Evolutionary conservation across 805 yeast species (phyloP).

Genomic region (Myxozyma monticola): DNA sequence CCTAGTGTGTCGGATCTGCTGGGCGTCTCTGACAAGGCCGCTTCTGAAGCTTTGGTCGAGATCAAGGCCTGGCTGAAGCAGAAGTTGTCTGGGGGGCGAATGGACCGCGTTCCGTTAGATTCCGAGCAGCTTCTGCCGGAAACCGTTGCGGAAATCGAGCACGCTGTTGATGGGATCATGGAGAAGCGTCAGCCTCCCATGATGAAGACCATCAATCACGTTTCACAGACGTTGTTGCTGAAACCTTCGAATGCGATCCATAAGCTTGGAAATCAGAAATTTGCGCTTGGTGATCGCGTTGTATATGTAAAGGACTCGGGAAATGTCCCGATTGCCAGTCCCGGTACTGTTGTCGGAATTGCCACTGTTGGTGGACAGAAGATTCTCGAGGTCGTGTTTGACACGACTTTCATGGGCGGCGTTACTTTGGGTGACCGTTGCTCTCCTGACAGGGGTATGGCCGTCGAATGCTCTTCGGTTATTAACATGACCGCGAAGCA

Average conservation of each 20-base stretch:
- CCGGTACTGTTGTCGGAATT: slow-evolving; percentile 78
- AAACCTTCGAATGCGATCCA: slow-evolving; percentile 73
- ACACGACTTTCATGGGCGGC: slow-evolving; percentile 78
- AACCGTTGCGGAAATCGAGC: slow-evolving; percentile 68
- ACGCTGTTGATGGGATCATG: slow-evolving; percentile 46
- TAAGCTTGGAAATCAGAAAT: slow-evolving; percentile 69
- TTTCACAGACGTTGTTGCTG: slow-evolving; percentile 80
- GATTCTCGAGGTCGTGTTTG: slow-evolving; percentile 74
- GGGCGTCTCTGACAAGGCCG: slow-evolving; percentile 34
- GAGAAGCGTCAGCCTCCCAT: slow-evolving; percentile 35
- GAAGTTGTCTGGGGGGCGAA: slow-evolving; percentile 32
- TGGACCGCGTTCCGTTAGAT: slow-evolving; percentile 68
- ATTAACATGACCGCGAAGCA: slow-evolving; percentile 76
- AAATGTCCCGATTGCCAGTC: slow-evolving; percentile 79
- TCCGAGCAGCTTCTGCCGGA: slow-evolving; percentile 73
- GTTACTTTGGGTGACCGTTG: slow-evolving; percentile 76
- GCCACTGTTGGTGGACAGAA: slow-evolving; percentile 13
- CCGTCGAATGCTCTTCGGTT: slow-evolving; percentile 76
- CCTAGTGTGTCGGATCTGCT: slow-evolving; percentile 10
- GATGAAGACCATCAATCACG: slow-evolving; percentile 62
- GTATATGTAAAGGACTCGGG: slow-evolving; percentile 83
- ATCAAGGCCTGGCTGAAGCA: slow-evolving; percentile 48
- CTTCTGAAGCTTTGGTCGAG: slow-evolving; percentile 34
- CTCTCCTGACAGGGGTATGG: slow-evolving; percentile 75
- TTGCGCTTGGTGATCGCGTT: slow-evolving; percentile 86